Evolutionary conservation across 2,329 filamentous ascomycete species (phyloP).

Genomic region (Aspergillus transmontanensis): DNA sequence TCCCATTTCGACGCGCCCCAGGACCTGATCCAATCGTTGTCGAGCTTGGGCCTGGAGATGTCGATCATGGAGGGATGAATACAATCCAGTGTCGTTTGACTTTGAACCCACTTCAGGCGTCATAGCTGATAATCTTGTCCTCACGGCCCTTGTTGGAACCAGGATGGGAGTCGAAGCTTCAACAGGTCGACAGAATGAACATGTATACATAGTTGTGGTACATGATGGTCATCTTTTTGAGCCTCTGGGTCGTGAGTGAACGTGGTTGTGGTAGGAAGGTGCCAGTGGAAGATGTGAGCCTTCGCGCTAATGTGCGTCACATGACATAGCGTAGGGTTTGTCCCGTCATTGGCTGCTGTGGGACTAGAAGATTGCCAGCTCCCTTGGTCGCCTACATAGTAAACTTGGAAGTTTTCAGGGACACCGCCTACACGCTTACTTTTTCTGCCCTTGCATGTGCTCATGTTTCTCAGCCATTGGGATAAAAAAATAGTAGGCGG

Average conservation of each 20-base stretch:
- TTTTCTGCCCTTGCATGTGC: not conserved
- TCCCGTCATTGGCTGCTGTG: conserved; percentile 20
- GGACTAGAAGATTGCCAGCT: not conserved
- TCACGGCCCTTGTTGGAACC: conserved; percentile 92
- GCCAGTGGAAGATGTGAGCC: conserved; percentile 21
- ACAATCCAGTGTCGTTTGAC: too few relatives aligned
- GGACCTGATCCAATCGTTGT: not conserved
- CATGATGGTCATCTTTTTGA: not conserved
- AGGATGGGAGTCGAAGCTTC: conserved; percentile 39
- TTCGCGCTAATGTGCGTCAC: conserved; percentile 31
- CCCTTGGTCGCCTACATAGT: too few relatives aligned
- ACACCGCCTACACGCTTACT: conserved; percentile 8
- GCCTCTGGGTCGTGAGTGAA: conserved; percentile 54
- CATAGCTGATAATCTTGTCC: conserved; percentile 90
- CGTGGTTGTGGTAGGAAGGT: conserved; percentile 15
- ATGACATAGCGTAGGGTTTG: conserved; percentile 28
- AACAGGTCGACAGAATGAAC: not conserved
- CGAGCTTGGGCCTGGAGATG: not conserved
- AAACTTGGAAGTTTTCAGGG: too few relatives aligned
- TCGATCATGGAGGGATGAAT: not conserved
- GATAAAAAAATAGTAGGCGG: not conserved
- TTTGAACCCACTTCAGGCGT: conserved; percentile 71
- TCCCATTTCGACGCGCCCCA: conserved; percentile 50
- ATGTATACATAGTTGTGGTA: not conserved
- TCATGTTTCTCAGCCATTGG: not conserved